Base-by-base conservation (phyloP, 495 filamentous ascomycete genomes). In the Halenospora varia region DNA sequence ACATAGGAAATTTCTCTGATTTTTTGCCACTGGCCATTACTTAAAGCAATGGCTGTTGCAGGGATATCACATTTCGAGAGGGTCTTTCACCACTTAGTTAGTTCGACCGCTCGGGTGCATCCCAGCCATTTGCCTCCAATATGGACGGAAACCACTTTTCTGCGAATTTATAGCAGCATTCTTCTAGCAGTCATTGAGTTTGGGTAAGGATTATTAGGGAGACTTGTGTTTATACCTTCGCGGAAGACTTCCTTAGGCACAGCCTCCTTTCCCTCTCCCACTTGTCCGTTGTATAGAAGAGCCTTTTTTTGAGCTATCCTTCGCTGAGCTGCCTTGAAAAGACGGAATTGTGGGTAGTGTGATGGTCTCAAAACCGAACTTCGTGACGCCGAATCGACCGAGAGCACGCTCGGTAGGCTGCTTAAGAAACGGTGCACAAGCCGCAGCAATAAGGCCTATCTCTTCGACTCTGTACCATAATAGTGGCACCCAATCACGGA, bases 61-160 rank as follows among this genome's bases (percentile, higher is more conserved):
- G 56, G 56, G 24, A 53, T 52, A 53, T 53, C 18, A 47, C 55
- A 61, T 49, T 62, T 66, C 13, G 55, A 56, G 47, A 72, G 45
- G 11, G 65, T 46, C 22, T 53, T 53, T 20, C 47, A 49, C 47
- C 47, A 49, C 11, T 49, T 4, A 25, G 10, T 49, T 4, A 49
- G 23, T 25, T 49, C 47, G 19, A 10, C 47, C 10, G 47, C 47
- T 49, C 47, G 11, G 47, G 47, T 24, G 47, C 19, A 8, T 49
- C 47, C 47, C 47, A 49, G 19, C 47, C 47, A n/a, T 49, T 10
- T 3, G 18, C 22, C 11, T 19, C 11, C 19, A 49, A 19, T 49
- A 49, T 6, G 19, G 10, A 10, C 11, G 47, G 47, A 24, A 23
- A 24, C 19, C 23, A 25, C 2, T 25, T 23, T 25, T 49, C n/a